Conservation (phyloP, 306 rosid genomes). For the Hylodesmum podocarpum region DNA sequence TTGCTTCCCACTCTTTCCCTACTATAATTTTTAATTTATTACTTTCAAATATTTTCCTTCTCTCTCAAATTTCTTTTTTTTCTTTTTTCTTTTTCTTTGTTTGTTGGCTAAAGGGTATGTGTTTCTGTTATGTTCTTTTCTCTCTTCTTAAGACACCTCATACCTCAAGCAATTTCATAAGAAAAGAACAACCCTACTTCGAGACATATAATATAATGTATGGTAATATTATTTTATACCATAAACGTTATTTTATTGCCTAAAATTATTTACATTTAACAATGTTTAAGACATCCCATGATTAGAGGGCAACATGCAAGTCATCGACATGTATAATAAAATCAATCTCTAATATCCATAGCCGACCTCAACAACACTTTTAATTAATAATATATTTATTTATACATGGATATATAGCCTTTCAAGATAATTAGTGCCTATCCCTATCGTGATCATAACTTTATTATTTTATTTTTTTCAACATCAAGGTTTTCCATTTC, state of each 20-base stretch:
- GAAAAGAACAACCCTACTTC: constrained; percentile 18
- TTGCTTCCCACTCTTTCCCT: constrained; percentile 33
- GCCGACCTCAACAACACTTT: constrained; percentile 24
- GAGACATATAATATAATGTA: neutral
- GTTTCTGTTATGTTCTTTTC: constrained; percentile 57
- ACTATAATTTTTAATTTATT: constrained; percentile 30
- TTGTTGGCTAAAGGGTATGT: constrained; percentile 36
- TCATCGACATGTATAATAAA: constrained; percentile 12
- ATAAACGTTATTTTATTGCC: neutral
- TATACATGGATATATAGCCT: neutral
- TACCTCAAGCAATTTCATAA: constrained; percentile 48
- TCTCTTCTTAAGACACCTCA: constrained; percentile 73
- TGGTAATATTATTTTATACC: neutral
- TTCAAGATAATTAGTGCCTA: constrained; percentile 21
- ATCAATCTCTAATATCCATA: neutral
- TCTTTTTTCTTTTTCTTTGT: constrained; percentile 12
- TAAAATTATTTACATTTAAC: neutral
- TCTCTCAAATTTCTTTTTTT: constrained; percentile 4
- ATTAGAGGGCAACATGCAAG: constrained; percentile 28
- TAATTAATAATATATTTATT: neutral
- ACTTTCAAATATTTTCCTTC: neutral
- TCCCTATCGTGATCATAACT: constrained; percentile 13
- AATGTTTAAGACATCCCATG: constrained; percentile 4
- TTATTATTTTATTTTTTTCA: neutral
- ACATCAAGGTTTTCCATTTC: neutral